These are phyloP conservation scores for Chimonanthus salicifolius DNA, from an alignment of 164 flowering plant genomes.

Conservation along the genomic window DNA sequence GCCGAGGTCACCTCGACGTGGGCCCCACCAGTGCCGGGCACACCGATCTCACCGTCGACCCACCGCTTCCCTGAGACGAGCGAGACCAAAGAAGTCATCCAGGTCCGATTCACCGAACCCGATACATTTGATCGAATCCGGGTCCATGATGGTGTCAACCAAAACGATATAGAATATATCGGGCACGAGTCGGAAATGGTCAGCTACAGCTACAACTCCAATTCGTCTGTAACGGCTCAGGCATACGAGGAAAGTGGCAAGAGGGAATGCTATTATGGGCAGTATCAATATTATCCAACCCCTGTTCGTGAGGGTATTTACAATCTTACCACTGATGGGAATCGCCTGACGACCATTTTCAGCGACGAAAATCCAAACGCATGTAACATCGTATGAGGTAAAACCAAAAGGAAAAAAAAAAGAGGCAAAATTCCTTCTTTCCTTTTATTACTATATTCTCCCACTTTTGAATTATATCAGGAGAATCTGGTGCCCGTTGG, in stretches of 20 bases:
- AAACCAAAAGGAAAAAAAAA: not conserved
- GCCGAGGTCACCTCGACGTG: not conserved
- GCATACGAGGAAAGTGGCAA: not conserved
- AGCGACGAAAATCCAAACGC: conserved; percentile 19
- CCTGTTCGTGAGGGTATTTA: conserved; percentile 7
- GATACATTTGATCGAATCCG: not conserved
- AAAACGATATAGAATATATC: not conserved
- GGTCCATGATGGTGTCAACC: not conserved
- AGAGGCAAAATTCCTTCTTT: not conserved
- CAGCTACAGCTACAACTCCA: not conserved
- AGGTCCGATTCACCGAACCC: not conserved
- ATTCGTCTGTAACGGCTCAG: not conserved
- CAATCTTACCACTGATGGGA: conserved; percentile 3
- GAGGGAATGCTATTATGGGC: conserved; percentile 5
- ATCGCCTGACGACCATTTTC: conserved; percentile 5
- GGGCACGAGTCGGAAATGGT: not conserved
- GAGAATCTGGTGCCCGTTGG: conserved; percentile 6
- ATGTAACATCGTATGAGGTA: conserved; percentile 5
- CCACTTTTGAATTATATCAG: not conserved
- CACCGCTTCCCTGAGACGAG: conserved; percentile 1
- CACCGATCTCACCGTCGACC: not conserved
- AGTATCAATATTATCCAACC: conserved; percentile 7
- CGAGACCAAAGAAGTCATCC: conserved; percentile 6
- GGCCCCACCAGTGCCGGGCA: not conserved
- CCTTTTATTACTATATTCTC: not conserved